These are phyloP conservation scores for Annulohypoxylon nitens DNA, from an alignment of 495 filamentous ascomycete species.

Conservation along the genomic window DNA sequence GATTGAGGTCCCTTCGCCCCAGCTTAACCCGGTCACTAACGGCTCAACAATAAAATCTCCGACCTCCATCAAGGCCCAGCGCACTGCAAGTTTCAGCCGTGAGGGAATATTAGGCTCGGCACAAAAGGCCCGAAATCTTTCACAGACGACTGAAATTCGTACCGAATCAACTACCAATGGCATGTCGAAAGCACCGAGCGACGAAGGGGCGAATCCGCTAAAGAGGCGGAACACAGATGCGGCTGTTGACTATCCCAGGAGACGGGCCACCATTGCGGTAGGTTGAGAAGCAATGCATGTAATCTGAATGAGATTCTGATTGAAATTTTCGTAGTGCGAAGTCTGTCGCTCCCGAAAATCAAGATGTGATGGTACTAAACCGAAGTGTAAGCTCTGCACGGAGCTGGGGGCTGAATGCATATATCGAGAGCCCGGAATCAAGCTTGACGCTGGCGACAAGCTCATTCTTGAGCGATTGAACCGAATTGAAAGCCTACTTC, in stretches of 20 bases:
- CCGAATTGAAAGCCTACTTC: conserved; percentile 81
- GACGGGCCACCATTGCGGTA: conserved; percentile 80
- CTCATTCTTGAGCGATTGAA: conserved; percentile 82
- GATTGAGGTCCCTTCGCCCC: conserved; percentile 62
- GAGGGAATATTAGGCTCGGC: conserved; percentile 71
- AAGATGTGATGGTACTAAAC: conserved; percentile 83
- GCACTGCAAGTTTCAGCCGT: conserved; percentile 65
- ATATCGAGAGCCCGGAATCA: conserved; percentile 88
- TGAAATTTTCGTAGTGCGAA: conserved; percentile 72
- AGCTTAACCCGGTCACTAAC: conserved; percentile 56
- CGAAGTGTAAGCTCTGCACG: conserved; percentile 85
- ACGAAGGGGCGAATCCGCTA: conserved; percentile 66
- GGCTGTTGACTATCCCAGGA: conserved; percentile 74
- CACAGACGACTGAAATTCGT: conserved; percentile 64
- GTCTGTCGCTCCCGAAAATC: conserved; percentile 88
- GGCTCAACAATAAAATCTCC: conserved; percentile 65
- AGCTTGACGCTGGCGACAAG: conserved; percentile 87
- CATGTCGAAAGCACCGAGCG: conserved; percentile 61
- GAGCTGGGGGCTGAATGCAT: conserved; percentile 86
- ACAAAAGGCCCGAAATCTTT: conserved; percentile 67
- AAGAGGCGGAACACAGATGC: conserved; percentile 77
- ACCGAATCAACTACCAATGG: conserved; percentile 57
- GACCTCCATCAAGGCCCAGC: conserved; percentile 59
- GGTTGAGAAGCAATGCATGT: conserved; percentile 48
- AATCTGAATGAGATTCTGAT: conserved; percentile 46